Conservation (phyloP, 2,329 filamentous ascomycete species). For the Hansfordia pulvinata region DNA sequence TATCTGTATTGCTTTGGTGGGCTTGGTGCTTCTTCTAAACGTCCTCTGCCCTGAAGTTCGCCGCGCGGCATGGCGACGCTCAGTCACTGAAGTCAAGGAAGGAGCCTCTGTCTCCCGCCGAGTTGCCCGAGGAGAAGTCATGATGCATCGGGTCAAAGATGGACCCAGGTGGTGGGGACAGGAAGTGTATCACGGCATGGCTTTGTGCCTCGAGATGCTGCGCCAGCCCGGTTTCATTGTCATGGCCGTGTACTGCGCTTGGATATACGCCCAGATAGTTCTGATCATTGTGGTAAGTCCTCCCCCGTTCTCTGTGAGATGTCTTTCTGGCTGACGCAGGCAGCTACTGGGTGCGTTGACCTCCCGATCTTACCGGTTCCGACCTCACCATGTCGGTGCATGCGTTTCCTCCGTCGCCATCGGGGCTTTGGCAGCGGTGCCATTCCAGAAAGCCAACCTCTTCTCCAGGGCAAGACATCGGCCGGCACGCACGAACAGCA, state of each 20-base stretch:
- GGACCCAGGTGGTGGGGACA: slow-evolving; percentile 68
- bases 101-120: slow-evolving; percentile 38
- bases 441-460: slow-evolving; percentile 57
- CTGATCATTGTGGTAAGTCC: slow-evolving; percentile 45
- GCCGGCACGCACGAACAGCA: slow-evolving; percentile 48
- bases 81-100: slow-evolving; percentile 49
- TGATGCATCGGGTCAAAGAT: slow-evolving; percentile 58
- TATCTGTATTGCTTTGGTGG: slow-evolving; percentile 54
- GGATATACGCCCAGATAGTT: slow-evolving; percentile 68
- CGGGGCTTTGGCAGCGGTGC: slow-evolving; percentile 56
- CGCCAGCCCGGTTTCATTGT: slow-evolving; percentile 61
- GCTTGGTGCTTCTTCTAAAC: slow-evolving; percentile 52
- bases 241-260: slow-evolving; percentile 58
- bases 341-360: slow-evolving; percentile 55
- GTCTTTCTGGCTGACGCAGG: slow-evolving; percentile 2
- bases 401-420: slow-evolving; percentile 53
- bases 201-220: slow-evolving; percentile 56
- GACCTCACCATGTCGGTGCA: slow-evolving; percentile 51
- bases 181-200: slow-evolving; percentile 57
- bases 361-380: slow-evolving; percentile 52
- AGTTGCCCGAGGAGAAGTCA: slow-evolving; percentile 60
- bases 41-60: slow-evolving; percentile 60
- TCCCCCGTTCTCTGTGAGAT: not conserved
- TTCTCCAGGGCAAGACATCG: slow-evolving; percentile 52
- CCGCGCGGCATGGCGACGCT: slow-evolving; percentile 53